Evolutionary conservation across 163 green algal genomes (phyloP).

Genomic region (Scenedesmus sp.): DNA sequence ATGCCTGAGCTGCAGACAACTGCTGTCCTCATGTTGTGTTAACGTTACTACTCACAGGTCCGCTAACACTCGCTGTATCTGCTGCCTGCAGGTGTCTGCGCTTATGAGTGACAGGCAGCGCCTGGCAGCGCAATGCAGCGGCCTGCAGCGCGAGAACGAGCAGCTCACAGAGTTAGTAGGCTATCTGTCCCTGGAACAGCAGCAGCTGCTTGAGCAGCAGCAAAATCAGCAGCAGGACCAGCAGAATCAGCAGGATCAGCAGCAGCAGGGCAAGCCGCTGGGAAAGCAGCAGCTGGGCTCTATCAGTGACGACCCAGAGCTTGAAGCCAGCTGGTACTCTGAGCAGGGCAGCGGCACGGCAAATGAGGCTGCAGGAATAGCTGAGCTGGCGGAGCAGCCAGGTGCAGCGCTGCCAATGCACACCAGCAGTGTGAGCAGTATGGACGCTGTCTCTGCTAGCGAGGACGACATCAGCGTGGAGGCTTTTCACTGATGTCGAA

Average conservation of each 20-base stretch:
- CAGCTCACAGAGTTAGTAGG: slow-evolving; percentile 21
- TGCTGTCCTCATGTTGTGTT: neutral
- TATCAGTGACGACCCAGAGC: neutral
- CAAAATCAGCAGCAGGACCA: neutral
- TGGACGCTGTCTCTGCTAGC: neutral
- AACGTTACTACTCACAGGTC: neutral
- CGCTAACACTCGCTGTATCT: neutral
- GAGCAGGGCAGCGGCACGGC: neutral
- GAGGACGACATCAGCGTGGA: neutral
- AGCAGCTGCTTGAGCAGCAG: slow-evolving; percentile 12
- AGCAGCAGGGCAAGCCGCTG: neutral
- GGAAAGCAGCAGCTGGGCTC: neutral
- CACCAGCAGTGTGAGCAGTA: neutral
- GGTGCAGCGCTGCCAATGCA: neutral
- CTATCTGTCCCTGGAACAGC: slow-evolving; percentile 10
- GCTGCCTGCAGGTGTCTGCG: neutral
- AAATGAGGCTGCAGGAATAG: neutral
- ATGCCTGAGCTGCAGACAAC: neutral
- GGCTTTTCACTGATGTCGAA: neutral
- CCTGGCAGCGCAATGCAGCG: slow-evolving; percentile 15
- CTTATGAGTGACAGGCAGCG: slow-evolving; percentile 35
- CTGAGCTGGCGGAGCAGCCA: neutral
- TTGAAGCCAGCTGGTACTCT: neutral
- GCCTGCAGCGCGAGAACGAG: slow-evolving; percentile 37
- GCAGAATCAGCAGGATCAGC: neutral